Conservation (phyloP, 2,329 filamentous ascomycete genomes). For the Endothia cerciana region DNA sequence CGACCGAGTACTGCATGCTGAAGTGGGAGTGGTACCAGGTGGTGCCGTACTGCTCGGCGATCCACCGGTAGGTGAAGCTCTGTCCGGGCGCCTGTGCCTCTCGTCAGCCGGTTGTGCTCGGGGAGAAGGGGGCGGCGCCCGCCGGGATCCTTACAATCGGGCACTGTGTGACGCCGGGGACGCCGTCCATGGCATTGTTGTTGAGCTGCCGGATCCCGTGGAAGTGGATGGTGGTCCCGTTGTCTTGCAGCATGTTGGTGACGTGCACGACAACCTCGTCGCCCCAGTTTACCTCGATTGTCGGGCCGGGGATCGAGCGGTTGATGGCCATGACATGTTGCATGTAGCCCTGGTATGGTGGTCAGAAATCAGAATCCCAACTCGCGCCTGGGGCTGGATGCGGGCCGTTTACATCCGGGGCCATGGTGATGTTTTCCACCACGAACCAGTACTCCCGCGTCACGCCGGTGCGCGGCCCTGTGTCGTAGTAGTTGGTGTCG, state of each 20-base stretch:
- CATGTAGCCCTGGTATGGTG: background rate
- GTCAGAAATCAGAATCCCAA: slow-evolving; percentile 36
- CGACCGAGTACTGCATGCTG: slow-evolving; percentile 43
- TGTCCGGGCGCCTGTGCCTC: slow-evolving; percentile 35
- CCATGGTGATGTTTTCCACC: slow-evolving; percentile 29
- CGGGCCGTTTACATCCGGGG: slow-evolving; percentile 33
- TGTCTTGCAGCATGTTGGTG: slow-evolving; percentile 58
- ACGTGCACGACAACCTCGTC: slow-evolving; percentile 57
- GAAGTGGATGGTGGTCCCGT: slow-evolving; percentile 50
- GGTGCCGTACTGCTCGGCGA: slow-evolving; percentile 41
- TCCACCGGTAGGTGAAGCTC: slow-evolving; percentile 39
- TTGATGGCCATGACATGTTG: slow-evolving; percentile 36
- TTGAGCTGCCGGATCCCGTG: slow-evolving; percentile 51
- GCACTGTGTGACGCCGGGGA: slow-evolving; percentile 44
- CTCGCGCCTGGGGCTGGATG: slow-evolving; percentile 39
- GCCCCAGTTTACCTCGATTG: slow-evolving; percentile 47
- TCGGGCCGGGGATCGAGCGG: slow-evolving; percentile 38
- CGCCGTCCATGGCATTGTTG: slow-evolving; percentile 48
- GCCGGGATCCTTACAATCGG: slow-evolving; percentile 37
- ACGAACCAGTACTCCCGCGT: slow-evolving; percentile 35
- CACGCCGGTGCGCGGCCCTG: slow-evolving; percentile 30
- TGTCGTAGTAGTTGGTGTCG: slow-evolving; percentile 39
- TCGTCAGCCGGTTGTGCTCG: too few relatives aligned
- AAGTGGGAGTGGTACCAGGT: slow-evolving; percentile 44
- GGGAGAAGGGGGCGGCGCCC: too few relatives aligned